Conservation (phyloP, 805 yeast genomes). For the Candida methanosorbosa region DNA sequence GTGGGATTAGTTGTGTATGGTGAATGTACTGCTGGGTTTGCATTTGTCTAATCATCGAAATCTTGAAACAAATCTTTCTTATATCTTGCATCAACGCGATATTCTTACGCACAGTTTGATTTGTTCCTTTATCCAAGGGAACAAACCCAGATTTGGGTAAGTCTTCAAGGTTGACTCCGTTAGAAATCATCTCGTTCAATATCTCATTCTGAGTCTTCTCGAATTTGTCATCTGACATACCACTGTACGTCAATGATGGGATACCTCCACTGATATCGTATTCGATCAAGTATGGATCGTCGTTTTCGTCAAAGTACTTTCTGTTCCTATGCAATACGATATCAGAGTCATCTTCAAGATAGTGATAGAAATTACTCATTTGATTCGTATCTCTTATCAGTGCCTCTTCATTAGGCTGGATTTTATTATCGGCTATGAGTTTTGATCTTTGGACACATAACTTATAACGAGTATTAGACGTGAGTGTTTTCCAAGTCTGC, state of each 20-base stretch:
- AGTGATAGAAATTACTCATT: slow-evolving; percentile 54
- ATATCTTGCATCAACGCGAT: slow-evolving; percentile 80
- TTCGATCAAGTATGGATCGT: slow-evolving; percentile 64
- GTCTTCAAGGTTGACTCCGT: slow-evolving; percentile 24
- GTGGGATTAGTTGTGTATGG: slow-evolving; percentile 64
- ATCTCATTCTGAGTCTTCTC: slow-evolving; percentile 37
- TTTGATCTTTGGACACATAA: slow-evolving; percentile 61
- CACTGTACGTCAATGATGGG: slow-evolving; percentile 54
- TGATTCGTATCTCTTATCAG: slow-evolving; percentile 53
- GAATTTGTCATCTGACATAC: slow-evolving; percentile 37
- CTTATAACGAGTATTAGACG: slow-evolving; percentile 72
- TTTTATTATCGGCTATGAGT: slow-evolving; percentile 48
- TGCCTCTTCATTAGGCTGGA: slow-evolving; percentile 66
- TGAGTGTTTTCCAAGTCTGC: slow-evolving; percentile 76
- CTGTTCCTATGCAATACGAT: slow-evolving; percentile 26
- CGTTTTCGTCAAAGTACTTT: slow-evolving; percentile 39
- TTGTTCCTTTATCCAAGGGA: slow-evolving; percentile 46
- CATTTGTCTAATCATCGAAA: slow-evolving; percentile 80
- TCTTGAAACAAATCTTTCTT: slow-evolving; percentile 79
- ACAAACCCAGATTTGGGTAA: slow-evolving; percentile 31
- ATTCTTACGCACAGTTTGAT: slow-evolving; percentile 52
- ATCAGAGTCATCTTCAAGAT: slow-evolving; percentile 27
- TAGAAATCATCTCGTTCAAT: slow-evolving; percentile 26
- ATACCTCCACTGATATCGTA: slow-evolving; percentile 78
- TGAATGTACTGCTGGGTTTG: slow-evolving; percentile 75